Percentiles rank a stretch among this genome's conserved stretches.
Conservation (phyloP, 176 grass and related monocot genomes). For the Pontederia crassipes region DNA sequence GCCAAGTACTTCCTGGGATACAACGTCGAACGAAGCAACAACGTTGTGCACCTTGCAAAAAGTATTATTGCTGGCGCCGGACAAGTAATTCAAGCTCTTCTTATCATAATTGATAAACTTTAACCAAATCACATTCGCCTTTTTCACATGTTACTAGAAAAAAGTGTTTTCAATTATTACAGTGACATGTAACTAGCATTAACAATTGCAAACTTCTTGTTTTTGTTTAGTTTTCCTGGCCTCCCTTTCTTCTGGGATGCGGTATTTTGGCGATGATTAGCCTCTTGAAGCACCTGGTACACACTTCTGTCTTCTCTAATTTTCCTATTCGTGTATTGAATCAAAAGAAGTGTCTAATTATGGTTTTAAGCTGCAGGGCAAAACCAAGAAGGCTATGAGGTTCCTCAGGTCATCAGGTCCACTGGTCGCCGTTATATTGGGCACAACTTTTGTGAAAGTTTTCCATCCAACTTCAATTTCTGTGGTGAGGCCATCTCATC, state of each 20-base stretch:
- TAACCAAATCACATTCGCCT: background rate
- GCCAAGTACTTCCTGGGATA: conserved; percentile 96
- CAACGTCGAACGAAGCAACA: conserved; percentile 68
- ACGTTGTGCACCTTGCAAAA: conserved; percentile 73
- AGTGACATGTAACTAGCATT: too few relatives aligned
- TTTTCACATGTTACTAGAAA: background rate
- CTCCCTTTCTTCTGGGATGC: conserved; percentile 82
- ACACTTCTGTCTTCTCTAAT: background rate
- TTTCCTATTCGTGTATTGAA: conserved; percentile 15
- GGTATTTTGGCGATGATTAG: conserved; percentile 63
- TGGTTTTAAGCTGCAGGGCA: conserved; percentile 40
- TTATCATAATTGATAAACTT: background rate
- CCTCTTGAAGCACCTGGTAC: conserved; percentile 67
- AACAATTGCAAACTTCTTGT: background rate
- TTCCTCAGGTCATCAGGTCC: conserved; percentile 66
- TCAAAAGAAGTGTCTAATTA: too few relatives aligned
- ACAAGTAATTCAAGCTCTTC: conserved; percentile 36
- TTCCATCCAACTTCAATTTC: conserved; percentile 79
- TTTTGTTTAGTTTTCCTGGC: conserved; percentile 77
- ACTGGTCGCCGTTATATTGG: conserved; percentile 73
- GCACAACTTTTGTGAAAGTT: conserved; percentile 83
- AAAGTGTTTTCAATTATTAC: too few relatives aligned
- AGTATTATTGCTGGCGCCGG: conserved; percentile 75
- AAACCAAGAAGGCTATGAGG: conserved; percentile 65
- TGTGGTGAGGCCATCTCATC: conserved; percentile 53